Evolutionary conservation across 345 rosid genomes (phyloP), one percentile per base, ranked within the genome.

Genomic region (Microcos paniculata): DNA sequence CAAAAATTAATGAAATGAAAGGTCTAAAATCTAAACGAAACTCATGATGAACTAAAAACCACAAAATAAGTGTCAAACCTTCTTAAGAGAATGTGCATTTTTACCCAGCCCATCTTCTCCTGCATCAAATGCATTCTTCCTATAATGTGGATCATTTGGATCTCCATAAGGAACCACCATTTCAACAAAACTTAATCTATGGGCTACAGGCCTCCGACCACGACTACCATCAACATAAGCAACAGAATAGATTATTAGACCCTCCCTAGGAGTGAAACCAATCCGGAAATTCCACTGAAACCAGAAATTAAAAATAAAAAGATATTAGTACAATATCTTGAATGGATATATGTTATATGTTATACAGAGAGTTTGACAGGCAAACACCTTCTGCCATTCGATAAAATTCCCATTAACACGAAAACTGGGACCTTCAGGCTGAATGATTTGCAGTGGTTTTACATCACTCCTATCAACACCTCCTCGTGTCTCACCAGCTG

Each of bases 91-190:
- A 78, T 91, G 96, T 53, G 96, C 89, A 83, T 88, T 91, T 85
- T 91, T 91, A 4, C 93, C 96, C 62, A 89, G 88, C 38, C 96
- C 96, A 80, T 91, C 96, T 84, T 91, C 93, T 78, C 92, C 96
- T 5, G 96, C 93, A 85, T 91, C 96, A 71, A 91, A 91, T 11
- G 96, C 90, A 81, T 91, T 91, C 78, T 91, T 91, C 72, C 92
- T 74, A 63, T 87, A 91, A 83, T 91, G 96, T 14, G 96, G 96
- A 49, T 89, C 93, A 77, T 91, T 88, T 49, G 93, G 96, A 83
- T 91, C 96, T 73, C 96, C 96, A 73, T 91, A 88, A 49, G 96
- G 96, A 52, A 91, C 93, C 51, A 91, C 96, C 93, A 91, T 89
- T 84, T 91, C 96, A 40, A 89, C 96, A 80, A 91, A 89, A 76